These are phyloP conservation scores for Aureobasidium leucospermi DNA, from an alignment of 2,329 filamentous ascomycete genomes.

Conservation along the genomic window DNA sequence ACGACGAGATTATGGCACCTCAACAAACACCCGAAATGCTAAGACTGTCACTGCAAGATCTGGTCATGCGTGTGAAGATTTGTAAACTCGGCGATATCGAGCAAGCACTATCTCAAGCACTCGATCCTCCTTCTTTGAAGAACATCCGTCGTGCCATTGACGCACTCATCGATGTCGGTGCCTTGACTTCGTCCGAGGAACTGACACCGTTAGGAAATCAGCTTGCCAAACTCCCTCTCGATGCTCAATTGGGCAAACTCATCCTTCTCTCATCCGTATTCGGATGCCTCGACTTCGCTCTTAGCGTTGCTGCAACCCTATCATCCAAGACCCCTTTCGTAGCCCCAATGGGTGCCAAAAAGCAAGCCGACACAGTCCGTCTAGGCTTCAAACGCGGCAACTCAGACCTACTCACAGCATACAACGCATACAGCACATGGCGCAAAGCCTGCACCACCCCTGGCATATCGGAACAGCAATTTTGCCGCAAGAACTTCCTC, in stretches of 20 bases:
- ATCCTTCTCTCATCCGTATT: slow-evolving; percentile 82
- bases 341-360: slow-evolving; percentile 73
- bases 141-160: slow-evolving; percentile 92
- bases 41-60: slow-evolving; percentile 83
- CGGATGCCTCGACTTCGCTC: slow-evolving; percentile 80
- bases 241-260: slow-evolving; percentile 91
- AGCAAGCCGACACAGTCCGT: slow-evolving; percentile 73
- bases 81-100: slow-evolving; percentile 94
- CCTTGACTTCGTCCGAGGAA: slow-evolving; percentile 72
- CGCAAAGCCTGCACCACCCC: slow-evolving; percentile 69
- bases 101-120: slow-evolving; percentile 74
- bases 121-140: slow-evolving; percentile 83
- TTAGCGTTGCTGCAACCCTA: slow-evolving; percentile 86
- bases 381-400: slow-evolving; percentile 75
- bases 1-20: slow-evolving; percentile 76
- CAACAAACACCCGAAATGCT: slow-evolving; percentile 97
- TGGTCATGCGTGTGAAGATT: slow-evolving; percentile 94
- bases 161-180: slow-evolving; percentile 85
- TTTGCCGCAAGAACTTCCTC: slow-evolving; percentile 91
- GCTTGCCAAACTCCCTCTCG: slow-evolving; percentile 79
- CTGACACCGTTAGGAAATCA: slow-evolving; percentile 81
- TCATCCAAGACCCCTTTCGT: slow-evolving; percentile 94
- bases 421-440: slow-evolving; percentile 90
- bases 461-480: slow-evolving; percentile 70
- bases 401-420: slow-evolving; percentile 85